These are phyloP conservation scores for Aureobasidium subglaciale DNA, from an alignment of 2,329 filamentous ascomycete genomes.

Conservation along the genomic window DNA sequence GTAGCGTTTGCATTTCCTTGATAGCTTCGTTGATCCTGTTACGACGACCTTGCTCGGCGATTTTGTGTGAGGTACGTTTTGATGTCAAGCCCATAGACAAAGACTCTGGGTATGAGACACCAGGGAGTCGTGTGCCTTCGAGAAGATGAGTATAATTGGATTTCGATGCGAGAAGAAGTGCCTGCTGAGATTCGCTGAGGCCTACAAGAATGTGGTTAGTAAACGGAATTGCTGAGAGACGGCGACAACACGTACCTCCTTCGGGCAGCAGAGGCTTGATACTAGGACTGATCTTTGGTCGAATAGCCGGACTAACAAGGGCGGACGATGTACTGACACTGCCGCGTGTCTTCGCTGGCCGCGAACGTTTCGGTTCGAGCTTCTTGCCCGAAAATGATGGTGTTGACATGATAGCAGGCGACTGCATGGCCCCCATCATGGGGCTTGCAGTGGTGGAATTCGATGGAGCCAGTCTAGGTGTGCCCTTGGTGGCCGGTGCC, in stretches of 20 bases:
- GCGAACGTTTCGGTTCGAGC: constrained; percentile 39
- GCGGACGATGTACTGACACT: constrained; percentile 54
- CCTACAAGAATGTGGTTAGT: neutral
- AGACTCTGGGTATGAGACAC: constrained; percentile 74
- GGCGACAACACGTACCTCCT: constrained; percentile 44
- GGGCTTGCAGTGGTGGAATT: constrained; percentile 45
- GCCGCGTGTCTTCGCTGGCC: constrained; percentile 54
- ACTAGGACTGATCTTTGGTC: constrained; percentile 85
- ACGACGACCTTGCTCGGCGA: constrained; percentile 89
- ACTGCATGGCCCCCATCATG: constrained; percentile 45
- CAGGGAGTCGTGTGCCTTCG: constrained; percentile 84
- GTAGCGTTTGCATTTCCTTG: constrained; percentile 78
- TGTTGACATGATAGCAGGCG: constrained; percentile 37
- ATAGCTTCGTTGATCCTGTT: constrained; percentile 94
- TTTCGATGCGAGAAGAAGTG: constrained; percentile 80
- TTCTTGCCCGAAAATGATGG: constrained; percentile 38
- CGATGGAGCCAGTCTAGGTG: constrained; percentile 48
- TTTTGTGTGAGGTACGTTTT: constrained; percentile 95
- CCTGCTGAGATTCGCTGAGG: constrained; percentile 50
- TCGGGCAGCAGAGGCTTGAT: constrained; percentile 85
- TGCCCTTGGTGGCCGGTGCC: constrained; percentile 52
- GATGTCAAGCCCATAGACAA: constrained; percentile 90
- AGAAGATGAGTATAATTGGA: constrained; percentile 98
- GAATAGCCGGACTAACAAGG: constrained; percentile 76
- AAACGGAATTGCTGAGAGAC: neutral